Evolutionary conservation across 1,284 basidiomycete genomes (phyloP), one percentile per base, ranked within the genome.

Genomic region (Trametes polyzona): DNA sequence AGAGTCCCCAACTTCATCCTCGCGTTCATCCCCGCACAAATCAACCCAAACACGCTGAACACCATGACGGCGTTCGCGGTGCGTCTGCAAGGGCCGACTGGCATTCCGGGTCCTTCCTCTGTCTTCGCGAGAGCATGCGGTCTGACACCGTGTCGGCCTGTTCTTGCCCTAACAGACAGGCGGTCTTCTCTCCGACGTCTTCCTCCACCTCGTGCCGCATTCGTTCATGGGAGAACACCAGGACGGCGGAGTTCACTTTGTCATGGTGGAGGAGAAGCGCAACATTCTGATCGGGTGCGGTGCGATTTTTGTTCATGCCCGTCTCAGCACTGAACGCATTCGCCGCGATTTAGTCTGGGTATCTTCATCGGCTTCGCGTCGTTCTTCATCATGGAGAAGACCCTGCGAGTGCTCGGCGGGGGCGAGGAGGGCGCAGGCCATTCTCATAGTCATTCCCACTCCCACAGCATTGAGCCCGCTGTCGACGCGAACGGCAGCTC

Each of bases 1-100:
- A 93, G 92, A 39, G 84, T 95, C 53, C 93, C 93, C 50, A 96
- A 96, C 76, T 92, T 95, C 67, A 93, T 96, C 65, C 86, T 96
- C 47, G 88, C 91, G 8, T 93, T 94, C 69, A 95, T 95, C 61
- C 93, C 93, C 23, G 88, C 90, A 43, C 79, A 93, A 70, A 92
- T 95, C 66, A 86, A 89, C 72, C 79, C 82, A 14, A 81, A 92
- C 69, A 93, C 91, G 40, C 79, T 95, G 54, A 95, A 95, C 68
- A 94, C 90, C 7, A 95, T 95, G 92, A 95, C 90, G 36, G 89
- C 90, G 9, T 92, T 92, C 70, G 90, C 90, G 60, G 89, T 90
- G 69, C 72, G 84, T 71, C 49, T 16, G 1, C 12, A 16, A 6
- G 7, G 37, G 29, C 58, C 43, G 32, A 39, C 43, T n/a, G 32